phyloP scores from a whole-genome alignment of 768 basidiomycete genomes.

The Rhodocollybia butyracea region DNA sequence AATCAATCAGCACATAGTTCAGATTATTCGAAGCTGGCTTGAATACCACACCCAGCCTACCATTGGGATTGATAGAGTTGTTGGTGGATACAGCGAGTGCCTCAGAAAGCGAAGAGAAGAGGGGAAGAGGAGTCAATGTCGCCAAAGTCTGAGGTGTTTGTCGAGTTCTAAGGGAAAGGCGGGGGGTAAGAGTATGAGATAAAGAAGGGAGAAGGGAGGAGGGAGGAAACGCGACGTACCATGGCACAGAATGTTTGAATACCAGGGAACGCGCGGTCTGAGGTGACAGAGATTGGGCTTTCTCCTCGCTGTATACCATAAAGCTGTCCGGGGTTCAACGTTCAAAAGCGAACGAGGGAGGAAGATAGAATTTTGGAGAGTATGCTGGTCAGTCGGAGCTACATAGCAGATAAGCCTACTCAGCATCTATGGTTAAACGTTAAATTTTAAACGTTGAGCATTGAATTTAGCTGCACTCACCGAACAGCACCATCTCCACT shows the following conservation, averaged over 20 bases:
- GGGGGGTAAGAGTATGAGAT: neutral
- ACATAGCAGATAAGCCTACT: constrained; percentile 36
- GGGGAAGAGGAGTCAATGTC: too few species aligned
- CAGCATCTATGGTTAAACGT: neutral
- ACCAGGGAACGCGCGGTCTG: constrained; percentile 41
- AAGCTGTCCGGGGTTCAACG: too few species aligned
- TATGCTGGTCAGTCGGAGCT: constrained; percentile 42
- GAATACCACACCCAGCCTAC: constrained; percentile 38
- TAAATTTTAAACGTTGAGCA: neutral
- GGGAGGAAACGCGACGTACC: constrained; percentile 20
- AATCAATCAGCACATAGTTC: constrained; percentile 34
- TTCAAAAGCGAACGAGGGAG: too few species aligned
- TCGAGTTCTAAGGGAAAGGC: constrained; percentile 20
- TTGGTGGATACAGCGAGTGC: constrained; percentile 41
- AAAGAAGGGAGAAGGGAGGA: neutral
- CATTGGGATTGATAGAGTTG: constrained; percentile 37
- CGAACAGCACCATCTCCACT: constrained; percentile 37
- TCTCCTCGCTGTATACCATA: constrained; percentile 39
- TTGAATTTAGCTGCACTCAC: constrained; percentile 23
- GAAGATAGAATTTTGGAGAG: constrained; percentile 38
- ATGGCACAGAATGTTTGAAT: constrained; percentile 38
- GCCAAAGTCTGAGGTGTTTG: constrained; percentile 17
- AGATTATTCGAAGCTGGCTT: constrained; percentile 40
- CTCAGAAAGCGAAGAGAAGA: constrained; percentile 35
- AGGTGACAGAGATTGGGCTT: constrained; percentile 40